Base-by-base conservation (phyloP, 495 filamentous ascomycete species). In the Penicillium canescens region DNA sequence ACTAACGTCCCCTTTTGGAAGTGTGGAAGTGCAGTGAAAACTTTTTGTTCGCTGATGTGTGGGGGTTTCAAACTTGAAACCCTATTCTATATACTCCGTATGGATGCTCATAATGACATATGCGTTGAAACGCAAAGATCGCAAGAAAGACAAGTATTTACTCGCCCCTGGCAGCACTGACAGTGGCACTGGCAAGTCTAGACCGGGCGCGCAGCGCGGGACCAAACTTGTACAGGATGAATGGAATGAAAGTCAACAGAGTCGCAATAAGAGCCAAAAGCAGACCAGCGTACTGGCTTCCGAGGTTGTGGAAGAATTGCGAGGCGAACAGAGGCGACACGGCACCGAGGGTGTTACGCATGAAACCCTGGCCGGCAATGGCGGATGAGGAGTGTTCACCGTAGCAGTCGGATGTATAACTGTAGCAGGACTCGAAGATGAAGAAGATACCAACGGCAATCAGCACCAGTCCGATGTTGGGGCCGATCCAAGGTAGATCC, bases 401-500 rank as follows among this genome's bases (percentile, higher is more conserved):
- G 46, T 78, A 78, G 60, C 76, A 77, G 52, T 72, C 66, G 2
- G 68, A 65, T 0, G 76, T 79, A 46, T 76, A 80, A 10, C 68
- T 73, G 41, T 76, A 70, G 41, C 60, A 60, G 2, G 65, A 68
- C 61, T 80, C 77, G 52, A 80, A 65, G 47, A 78, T 73, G 54
- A 77, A 73, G 61, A 78, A 78, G 56, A 78, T 78, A 46, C 77
- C 77, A 39, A 80, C 64, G 38, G 62, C 55, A 44, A 71, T 73
- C 4, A 69, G 60, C 2, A 55, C 65, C 6, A 73, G 59, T 7
- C 82, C 87, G 6, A 92, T 70, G 6, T 76, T 69, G 4, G 87
- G 86, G 0, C 84, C 88, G 42, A 82, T 78, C 87, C 87, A 91
- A 54, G 48, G 72, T 0, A 91, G 72, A 3, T 63, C 57, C 11